phyloP scores from a whole-genome alignment of 306 rosid species.

The Canavalia ensiformis region DNA sequence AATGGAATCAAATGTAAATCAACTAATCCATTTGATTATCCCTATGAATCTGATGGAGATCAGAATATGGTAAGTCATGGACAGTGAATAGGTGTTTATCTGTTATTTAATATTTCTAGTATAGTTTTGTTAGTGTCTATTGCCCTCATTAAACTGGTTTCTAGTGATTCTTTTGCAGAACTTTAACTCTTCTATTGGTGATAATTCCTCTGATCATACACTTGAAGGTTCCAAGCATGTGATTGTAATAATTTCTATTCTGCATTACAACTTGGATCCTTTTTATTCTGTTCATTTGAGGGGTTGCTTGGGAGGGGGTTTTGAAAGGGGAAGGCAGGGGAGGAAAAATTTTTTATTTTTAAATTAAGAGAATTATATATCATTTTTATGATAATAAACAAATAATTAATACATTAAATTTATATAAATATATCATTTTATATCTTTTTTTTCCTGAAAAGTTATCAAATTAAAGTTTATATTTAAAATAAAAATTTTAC shows the following conservation, averaged over 20 bases:
- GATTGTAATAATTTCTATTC: constrained; percentile 49
- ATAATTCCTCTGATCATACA: constrained; percentile 39
- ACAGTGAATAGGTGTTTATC: background rate
- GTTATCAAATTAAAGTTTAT: no score
- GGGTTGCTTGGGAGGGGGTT: no score
- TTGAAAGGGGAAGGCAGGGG: no score
- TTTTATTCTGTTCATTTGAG: constrained; percentile 14
- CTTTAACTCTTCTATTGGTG: constrained; percentile 10
- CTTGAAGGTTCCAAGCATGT: constrained; percentile 48
- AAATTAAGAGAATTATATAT: no score
- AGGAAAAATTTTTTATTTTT: no score
- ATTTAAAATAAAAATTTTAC: no score
- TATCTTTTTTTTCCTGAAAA: no score
- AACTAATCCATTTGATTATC: constrained; percentile 82
- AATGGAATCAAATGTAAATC: constrained; percentile 59
- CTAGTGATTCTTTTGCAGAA: background rate
- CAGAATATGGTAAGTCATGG: constrained; percentile 62
- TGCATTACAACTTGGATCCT: background rate
- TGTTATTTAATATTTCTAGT: background rate
- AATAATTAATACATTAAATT: no score
- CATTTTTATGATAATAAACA: no score
- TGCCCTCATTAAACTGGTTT: background rate
- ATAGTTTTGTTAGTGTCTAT: constrained; percentile 2
- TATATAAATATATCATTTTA: no score
- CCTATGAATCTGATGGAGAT: constrained; percentile 68